Percentiles rank a stretch among this genome's conserved stretches.
phyloP scores from a whole-genome alignment of 2,329 filamentous ascomycete species.

The Aspergillus aculeatinus region DNA sequence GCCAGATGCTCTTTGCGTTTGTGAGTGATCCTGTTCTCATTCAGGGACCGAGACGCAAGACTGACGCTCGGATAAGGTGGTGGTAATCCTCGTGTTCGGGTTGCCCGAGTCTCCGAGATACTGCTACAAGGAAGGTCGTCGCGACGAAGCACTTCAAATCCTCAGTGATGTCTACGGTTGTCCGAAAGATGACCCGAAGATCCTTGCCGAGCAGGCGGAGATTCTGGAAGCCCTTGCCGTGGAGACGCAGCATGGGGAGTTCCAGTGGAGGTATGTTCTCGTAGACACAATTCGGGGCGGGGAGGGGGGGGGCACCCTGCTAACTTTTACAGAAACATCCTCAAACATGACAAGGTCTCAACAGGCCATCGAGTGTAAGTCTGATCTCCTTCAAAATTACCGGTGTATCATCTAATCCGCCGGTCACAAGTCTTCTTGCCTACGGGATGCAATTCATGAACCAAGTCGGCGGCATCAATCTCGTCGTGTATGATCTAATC shows the following conservation, averaged over 20 bases:
- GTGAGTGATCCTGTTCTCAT: conserved; percentile 37
- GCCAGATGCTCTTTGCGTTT: conserved; percentile 47
- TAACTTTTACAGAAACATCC: conserved; percentile 25
- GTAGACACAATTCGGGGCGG: not conserved
- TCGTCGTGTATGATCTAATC: conserved; percentile 35
- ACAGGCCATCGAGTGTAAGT: conserved; percentile 44
- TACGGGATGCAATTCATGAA: conserved; percentile 53
- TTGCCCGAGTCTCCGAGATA: conserved; percentile 42
- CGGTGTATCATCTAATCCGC: not conserved
- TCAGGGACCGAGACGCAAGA: conserved; percentile 12
- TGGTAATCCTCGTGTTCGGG: conserved; percentile 22
- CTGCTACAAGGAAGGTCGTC: conserved; percentile 44
- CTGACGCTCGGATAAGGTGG: conserved; percentile 8
- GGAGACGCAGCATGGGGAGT: conserved; percentile 34
- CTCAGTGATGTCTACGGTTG: conserved; percentile 29
- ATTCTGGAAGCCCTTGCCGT: conserved; percentile 48
- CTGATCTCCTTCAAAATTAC: not conserved
- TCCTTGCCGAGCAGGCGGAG: conserved; percentile 32
- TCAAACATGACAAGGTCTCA: conserved; percentile 45
- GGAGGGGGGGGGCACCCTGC: not conserved
- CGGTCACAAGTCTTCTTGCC: conserved; percentile 39
- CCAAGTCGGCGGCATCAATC: conserved; percentile 51
- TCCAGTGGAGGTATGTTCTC: conserved; percentile 32
- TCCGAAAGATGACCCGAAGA: conserved; percentile 21
- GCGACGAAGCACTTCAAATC: conserved; percentile 31